These are phyloP conservation scores for Cyberlindnera petersonii DNA, from an alignment of 805 yeast species.

Conservation along the genomic window DNA sequence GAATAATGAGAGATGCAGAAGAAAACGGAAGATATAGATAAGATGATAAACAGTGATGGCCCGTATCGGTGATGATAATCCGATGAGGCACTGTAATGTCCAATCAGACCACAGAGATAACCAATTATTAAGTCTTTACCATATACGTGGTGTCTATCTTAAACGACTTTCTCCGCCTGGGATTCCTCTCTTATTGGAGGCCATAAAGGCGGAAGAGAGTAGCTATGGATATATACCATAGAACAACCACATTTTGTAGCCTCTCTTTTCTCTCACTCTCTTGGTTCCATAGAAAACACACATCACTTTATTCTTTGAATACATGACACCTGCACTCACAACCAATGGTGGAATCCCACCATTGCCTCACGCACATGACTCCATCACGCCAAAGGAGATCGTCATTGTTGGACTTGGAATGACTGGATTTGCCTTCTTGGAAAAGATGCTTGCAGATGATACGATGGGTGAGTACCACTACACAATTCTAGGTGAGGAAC, in stretches of 20 bases:
- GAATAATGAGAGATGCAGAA: not conserved
- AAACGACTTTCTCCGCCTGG: too few species aligned
- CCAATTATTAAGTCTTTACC: not conserved
- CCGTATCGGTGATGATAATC: too few species aligned
- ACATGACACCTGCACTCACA: constrained; percentile 3
- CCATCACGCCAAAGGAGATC: constrained; percentile 17
- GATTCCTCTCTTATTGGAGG: too few species aligned
- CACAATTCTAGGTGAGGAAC: constrained; percentile 34
- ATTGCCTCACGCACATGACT: constrained; percentile 9
- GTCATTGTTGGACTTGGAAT: constrained; percentile 36
- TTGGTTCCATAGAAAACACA: not conserved
- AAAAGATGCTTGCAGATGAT: constrained; percentile 32
- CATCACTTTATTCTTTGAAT: not conserved
- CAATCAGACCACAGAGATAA: not conserved
- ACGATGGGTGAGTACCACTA: constrained; percentile 27
- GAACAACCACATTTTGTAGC: not conserved
- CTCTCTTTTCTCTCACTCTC: too few species aligned
- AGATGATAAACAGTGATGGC: not conserved
- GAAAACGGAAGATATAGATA: not conserved
- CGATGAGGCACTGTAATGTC: too few species aligned
- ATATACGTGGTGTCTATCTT: too few species aligned
- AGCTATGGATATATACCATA: too few species aligned
- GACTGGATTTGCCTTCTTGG: constrained; percentile 35
- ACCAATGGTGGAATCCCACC: constrained; percentile 23
- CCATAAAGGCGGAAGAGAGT: too few species aligned